These are phyloP conservation scores for Athelia psychrophila DNA, from an alignment of 1,284 basidiomycete genomes.

Conservation along the genomic window DNA sequence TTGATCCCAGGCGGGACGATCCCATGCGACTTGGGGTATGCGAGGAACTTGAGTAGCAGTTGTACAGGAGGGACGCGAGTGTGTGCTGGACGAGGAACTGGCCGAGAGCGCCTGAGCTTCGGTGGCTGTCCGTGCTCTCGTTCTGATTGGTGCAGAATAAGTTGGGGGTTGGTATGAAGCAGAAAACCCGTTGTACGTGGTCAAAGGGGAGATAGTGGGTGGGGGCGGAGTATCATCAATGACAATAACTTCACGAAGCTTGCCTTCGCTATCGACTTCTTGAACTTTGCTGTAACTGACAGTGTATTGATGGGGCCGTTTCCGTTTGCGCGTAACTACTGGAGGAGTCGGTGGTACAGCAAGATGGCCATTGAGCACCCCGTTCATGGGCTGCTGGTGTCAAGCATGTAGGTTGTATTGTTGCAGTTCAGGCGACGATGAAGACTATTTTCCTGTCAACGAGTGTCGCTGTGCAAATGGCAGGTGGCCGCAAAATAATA, in stretches of 20 bases:
- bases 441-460: too few species aligned
- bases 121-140: constrained; percentile 76
- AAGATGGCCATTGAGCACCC: constrained; percentile 40
- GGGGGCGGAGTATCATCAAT: constrained; percentile 84
- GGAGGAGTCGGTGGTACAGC: constrained; percentile 62
- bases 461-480: too few species aligned
- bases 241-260: constrained; percentile 79
- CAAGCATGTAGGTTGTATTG: too few species aligned
- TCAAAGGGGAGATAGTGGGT: constrained; percentile 71
- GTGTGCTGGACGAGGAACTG: constrained; percentile 62
- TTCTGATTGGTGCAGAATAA: constrained; percentile 71
- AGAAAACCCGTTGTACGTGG: constrained; percentile 65
- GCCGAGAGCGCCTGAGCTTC: constrained; percentile 73
- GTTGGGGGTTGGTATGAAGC: constrained; percentile 74
- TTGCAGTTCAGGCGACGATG: too few species aligned
- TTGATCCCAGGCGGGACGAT: too few species aligned
- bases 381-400: too few species aligned
- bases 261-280: constrained; percentile 73
- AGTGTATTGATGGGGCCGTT: constrained; percentile 73
- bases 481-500: too few species aligned
- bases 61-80: too few species aligned
- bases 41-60: too few species aligned
- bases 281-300: constrained; percentile 83
- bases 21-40: too few species aligned
- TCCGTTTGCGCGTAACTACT: constrained; percentile 72